phyloP scores from a whole-genome alignment of 2,329 filamentous ascomycete genomes.

The Didymella arachidicola region DNA sequence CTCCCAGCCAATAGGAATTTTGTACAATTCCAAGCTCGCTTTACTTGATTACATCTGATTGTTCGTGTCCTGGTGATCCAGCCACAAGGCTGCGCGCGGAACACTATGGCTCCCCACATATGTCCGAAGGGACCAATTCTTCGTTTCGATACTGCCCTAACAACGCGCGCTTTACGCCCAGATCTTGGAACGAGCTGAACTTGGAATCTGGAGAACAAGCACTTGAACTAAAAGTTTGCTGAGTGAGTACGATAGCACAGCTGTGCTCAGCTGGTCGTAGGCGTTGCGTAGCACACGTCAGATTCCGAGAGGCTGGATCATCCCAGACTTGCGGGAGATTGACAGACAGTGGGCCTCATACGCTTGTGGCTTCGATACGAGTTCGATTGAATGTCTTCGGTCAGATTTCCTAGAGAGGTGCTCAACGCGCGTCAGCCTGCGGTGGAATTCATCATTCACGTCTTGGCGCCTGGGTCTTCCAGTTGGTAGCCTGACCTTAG shows the following conservation, averaged over 20 bases:
- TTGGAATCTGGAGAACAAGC: slow-evolving; percentile 1
- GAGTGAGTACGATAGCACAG: neutral
- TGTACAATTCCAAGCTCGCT: neutral
- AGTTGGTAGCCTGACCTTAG: slow-evolving; percentile 2
- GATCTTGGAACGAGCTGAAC: neutral
- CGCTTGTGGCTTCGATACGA: slow-evolving; percentile 10
- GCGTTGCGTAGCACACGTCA: slow-evolving; percentile 1
- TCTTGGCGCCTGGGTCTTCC: neutral
- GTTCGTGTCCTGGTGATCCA: slow-evolving; percentile 16
- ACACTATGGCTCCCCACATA: slow-evolving; percentile 21
- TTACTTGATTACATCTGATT: neutral
- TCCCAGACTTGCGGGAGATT: slow-evolving; percentile 14
- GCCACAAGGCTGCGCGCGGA: slow-evolving; percentile 15
- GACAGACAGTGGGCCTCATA: slow-evolving; percentile 11
- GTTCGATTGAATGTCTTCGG: slow-evolving; percentile 7
- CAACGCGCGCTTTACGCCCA: slow-evolving; percentile 13
- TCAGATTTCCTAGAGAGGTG: neutral
- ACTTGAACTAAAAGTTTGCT: neutral
- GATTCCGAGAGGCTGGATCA: slow-evolving; percentile 6
- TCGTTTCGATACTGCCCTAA: slow-evolving; percentile 2
- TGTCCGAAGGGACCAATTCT: slow-evolving; percentile 12
- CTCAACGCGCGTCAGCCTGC: slow-evolving; percentile 11
- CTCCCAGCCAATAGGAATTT: neutral
- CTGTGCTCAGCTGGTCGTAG: neutral
- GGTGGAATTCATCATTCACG: slow-evolving; percentile 4